These are phyloP conservation scores for Suhomyces terraborum DNA, from an alignment of 1,139 yeast genomes.

Conservation along the genomic window DNA sequence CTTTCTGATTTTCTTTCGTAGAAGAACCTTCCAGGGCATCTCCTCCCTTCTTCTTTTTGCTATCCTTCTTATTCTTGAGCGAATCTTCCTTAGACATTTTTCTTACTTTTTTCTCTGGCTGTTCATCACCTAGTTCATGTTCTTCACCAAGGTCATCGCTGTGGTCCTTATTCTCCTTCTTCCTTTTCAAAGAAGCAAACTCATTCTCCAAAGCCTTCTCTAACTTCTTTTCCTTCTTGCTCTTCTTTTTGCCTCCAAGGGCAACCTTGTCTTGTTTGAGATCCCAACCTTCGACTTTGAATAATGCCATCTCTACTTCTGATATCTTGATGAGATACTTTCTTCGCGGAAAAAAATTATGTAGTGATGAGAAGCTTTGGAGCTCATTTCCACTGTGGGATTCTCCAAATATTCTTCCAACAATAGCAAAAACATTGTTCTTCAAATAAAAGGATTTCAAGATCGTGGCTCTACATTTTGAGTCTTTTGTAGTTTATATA, in stretches of 20 bases:
- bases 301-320: conserved; percentile 58
- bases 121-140: conserved; percentile 8
- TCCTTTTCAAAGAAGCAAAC: conserved; percentile 25
- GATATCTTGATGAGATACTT: not conserved
- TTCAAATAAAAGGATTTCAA: too few species aligned
- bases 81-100: not conserved
- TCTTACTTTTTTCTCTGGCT: conserved; percentile 17
- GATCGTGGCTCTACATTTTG: too few species aligned
- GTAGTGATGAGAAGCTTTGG: not conserved
- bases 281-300: conserved; percentile 83
- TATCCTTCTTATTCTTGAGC: conserved; percentile 13
- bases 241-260: conserved; percentile 39
- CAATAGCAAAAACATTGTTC: too few species aligned
- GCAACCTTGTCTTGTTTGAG: conserved; percentile 57
- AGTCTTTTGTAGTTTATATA: too few species aligned
- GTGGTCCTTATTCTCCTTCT: conserved; percentile 17
- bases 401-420: too few species aligned
- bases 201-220: conserved; percentile 24
- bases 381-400: too few species aligned
- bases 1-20: conserved; percentile 10
- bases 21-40: conserved; percentile 10
- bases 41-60: conserved; percentile 14
- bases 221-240: conserved; percentile 34
- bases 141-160: conserved; percentile 13
- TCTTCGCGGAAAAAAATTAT: conserved; percentile 1